Conservation (phyloP, 1,284 basidiomycete genomes). For the Thelephora terrestris region DNA sequence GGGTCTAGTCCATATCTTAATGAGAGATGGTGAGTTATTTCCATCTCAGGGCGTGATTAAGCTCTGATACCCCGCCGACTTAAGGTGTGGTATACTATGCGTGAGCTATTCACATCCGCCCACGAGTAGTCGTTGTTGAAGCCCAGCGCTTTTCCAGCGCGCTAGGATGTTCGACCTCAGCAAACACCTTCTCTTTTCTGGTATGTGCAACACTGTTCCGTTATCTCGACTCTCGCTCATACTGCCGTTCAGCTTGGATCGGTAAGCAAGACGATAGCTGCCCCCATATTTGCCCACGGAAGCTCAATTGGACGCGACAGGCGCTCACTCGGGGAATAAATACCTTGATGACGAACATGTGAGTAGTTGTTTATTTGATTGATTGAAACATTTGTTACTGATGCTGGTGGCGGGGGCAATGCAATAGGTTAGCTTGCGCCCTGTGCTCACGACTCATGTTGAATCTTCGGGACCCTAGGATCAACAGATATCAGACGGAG, state of each 20-base stretch:
- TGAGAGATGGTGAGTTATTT: slow-evolving; percentile 15
- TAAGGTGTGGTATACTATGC: slow-evolving; percentile 10
- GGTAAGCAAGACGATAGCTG: no score
- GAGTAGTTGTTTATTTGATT: no score
- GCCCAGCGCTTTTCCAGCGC: neutral
- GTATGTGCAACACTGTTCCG: neutral
- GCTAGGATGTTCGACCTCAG: slow-evolving; percentile 2
- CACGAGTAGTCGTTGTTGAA: no score
- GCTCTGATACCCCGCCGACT: neutral
- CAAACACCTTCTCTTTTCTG: slow-evolving; percentile 7
- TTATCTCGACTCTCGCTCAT: no score
- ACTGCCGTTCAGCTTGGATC: no score
- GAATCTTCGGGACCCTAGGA: slow-evolving; percentile 12
- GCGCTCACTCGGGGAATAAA: no score
- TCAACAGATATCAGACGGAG: neutral
- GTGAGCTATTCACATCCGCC: slow-evolving; percentile 1
- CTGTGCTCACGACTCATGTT: slow-evolving; percentile 13
- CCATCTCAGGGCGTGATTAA: neutral
- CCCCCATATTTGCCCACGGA: no score
- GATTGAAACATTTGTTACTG: no score
- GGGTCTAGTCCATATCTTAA: slow-evolving; percentile 10
- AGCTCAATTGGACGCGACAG: no score
- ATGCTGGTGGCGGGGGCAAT: no score
- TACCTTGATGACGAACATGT: no score
- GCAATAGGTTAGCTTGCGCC: neutral